Conservation (phyloP, 2,329 filamentous ascomycete species). For the Hypoxylon sp. region DNA sequence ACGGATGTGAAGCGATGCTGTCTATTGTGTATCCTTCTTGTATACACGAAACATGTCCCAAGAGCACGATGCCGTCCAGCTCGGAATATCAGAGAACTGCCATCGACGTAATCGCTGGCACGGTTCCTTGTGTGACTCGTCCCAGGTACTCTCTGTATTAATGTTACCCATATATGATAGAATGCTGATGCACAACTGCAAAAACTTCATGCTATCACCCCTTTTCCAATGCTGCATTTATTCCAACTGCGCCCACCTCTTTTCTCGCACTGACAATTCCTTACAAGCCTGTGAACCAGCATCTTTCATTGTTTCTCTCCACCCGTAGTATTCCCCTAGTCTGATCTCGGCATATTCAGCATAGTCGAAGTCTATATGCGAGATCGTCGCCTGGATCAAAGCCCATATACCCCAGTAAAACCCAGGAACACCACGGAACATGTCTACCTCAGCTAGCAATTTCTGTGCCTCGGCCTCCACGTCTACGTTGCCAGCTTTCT, state of each 20-base stretch:
- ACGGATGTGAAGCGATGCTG: not conserved
- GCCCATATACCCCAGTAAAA: conserved; percentile 96
- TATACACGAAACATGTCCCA: not conserved
- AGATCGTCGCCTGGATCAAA: conserved; percentile 92
- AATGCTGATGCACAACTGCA: conserved; percentile 8
- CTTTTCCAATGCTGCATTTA: conserved; percentile 27
- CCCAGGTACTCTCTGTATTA: conserved; percentile 2
- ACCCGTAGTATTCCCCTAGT: conserved; percentile 91
- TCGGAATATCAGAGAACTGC: conserved; percentile 3
- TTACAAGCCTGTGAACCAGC: conserved; percentile 59
- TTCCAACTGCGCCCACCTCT: conserved; percentile 73
- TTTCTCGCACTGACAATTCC: conserved; percentile 71
- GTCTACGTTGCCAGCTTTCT: conserved; percentile 47
- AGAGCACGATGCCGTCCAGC: conserved; percentile 10
- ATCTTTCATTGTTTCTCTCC: conserved; percentile 78
- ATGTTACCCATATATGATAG: conserved; percentile 14
- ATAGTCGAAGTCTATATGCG: conserved; percentile 96
- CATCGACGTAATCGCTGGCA: not conserved
- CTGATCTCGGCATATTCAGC: conserved; percentile 86
- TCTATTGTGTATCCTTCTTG: not conserved
- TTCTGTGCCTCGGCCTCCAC: conserved; percentile 70
- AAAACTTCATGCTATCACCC: not conserved
- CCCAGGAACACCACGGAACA: conserved; percentile 87
- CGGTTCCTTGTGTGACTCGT: not conserved
- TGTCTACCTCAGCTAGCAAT: conserved; percentile 82